Evolutionary conservation across 2,329 filamentous ascomycete species (phyloP), one percentile per base, ranked within the genome.

Genomic region (Xylariaceae sp.): DNA sequence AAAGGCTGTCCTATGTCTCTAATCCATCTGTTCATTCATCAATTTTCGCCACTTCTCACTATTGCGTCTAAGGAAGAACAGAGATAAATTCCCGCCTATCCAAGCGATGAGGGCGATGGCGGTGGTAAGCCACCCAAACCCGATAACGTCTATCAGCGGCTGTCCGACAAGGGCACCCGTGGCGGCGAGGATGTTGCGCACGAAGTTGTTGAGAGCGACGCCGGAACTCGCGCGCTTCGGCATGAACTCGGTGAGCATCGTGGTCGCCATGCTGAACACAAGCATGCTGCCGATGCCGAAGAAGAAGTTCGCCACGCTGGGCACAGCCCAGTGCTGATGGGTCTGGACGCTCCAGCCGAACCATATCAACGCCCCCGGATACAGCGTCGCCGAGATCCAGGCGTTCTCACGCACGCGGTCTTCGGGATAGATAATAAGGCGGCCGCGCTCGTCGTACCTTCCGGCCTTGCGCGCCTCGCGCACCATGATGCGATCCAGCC

Each of bases 161-260:
- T 88, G 82, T 0, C 88, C 84, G 16, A 92, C 83, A 28, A 93
- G 73, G 39, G 83, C 82, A 8, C 89, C 90, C 1, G 91, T 80
- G 60, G 88, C 92, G 46, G 84, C 87, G 66, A 92, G 87, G 34
- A 92, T 90, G 65, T 94, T 95, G 44, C 91, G 79, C 48, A 91
- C 79, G 67, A 94, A 91, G 70, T 94, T 94, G 73, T 94, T 93
- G 39, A 93, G 78, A 0, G 91, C 91, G 3, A 94, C 89, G 1
- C 90, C 90, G 9, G 84, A 84, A 3, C 86, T 89, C 46, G 87
- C 88, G 61, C 82, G 81, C 37, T 84, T 81, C 12, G 89, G 89
- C 80, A 94, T 88, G 69, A 94, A 92, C 69, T 95, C 91, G 0
- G 91, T 94, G 63, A 95, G 78, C 89, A 95, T 92, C 0, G 91